Evolutionary conservation across 805 yeast species (phyloP).

Genomic region (fission yeast (Schizosaccharomyces pombe)): ASM294v3 CU329670.1:697501-698000

Average conservation of each 20-base stretch:
- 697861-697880: background rate
- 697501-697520: constrained; percentile 68
- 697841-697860: constrained; percentile 36
- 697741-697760: constrained; percentile 34
- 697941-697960: background rate
- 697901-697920: background rate
- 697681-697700: constrained; percentile 65
- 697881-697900: background rate
- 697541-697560: constrained; percentile 17
- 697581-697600: background rate
- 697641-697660: constrained; percentile 77
- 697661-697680: constrained; percentile 68
- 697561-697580: constrained; percentile 15
- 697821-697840: constrained; percentile 46
- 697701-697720: constrained; percentile 42
- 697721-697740: constrained; percentile 38
- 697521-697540: constrained; percentile 56
- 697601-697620: constrained; percentile 5
- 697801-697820: constrained; percentile 42
- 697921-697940: background rate
- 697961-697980: constrained; percentile 21
- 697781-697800: background rate
- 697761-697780: constrained; percentile 21
- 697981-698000: constrained; percentile 24
- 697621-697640: constrained; percentile 88